Evolutionary conservation across 176 grass and related monocot species (phyloP), one percentile per base, ranked within the genome.

Genomic region (Tillandsia fasciculata): DNA sequence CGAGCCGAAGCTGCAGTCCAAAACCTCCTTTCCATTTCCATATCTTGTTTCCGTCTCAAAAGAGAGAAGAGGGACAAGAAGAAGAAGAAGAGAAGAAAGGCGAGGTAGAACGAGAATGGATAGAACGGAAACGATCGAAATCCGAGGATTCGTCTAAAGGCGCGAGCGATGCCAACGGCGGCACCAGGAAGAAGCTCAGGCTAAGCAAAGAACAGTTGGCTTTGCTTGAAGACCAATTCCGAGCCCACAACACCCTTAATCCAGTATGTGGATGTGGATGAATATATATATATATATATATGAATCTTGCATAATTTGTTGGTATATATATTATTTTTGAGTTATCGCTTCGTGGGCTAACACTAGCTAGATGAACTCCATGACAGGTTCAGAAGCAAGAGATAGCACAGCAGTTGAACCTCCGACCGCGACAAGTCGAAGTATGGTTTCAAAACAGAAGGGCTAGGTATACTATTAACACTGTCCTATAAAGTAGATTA

Each of bases 391-490:
- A 85, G 70, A 96, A 96, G 65, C 78, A 85, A 14, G 79, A 87
- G 50, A 81, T 96, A 11, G 78, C 91, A 0, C 12, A 68, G 63
- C 78, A 80, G 71, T 78, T 90, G 75, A 85, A 96, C 63, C 81
- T 96, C 11, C 80, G 48, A 7, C 50, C 87, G 2, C 81, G 91
- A 53, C 91, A 96, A 72, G 91, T 96, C 2, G 91, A 96, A 77
- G 87, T 96, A 5, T 96, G 91, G 91, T 96, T 96, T 70, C 91
- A 96, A 63, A 96, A 96, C 6, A 85, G 87, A 84, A 90, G 91
- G 63, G 91, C 87, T 54, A 96, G 91, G 91, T 96, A 82, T 42
- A 42, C 3, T 42, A 42, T 42, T 42, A 6, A 42, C 33, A 42
- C 33, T 7, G 5, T 42, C 3, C 5, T 42, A 7, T 42, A 42